phyloP scores from a whole-genome alignment of 1,284 basidiomycete species.

The Schizophyllum commune region DNA sequence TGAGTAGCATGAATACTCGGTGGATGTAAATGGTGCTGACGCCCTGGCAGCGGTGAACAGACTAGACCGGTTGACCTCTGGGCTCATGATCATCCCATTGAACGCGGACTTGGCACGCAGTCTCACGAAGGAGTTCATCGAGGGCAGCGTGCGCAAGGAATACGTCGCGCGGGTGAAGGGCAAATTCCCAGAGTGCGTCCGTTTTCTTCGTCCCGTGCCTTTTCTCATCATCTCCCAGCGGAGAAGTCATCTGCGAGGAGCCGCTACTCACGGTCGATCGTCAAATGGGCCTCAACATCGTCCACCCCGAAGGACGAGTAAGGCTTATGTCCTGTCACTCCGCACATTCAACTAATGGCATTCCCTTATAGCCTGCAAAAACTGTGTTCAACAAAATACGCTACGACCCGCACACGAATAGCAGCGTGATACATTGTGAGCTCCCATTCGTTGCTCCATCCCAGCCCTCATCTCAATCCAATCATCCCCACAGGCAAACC shows the following conservation, averaged over 20 bases:
- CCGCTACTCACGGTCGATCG: constrained; percentile 90
- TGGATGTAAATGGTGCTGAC: too few relatives aligned
- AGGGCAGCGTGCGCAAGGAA: constrained; percentile 80
- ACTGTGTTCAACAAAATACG: constrained; percentile 85
- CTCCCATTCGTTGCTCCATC: too few relatives aligned
- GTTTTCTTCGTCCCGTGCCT: not conserved
- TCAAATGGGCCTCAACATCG: constrained; percentile 93
- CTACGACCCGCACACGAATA: constrained; percentile 79
- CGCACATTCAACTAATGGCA: not conserved
- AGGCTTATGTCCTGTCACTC: constrained; percentile 11
- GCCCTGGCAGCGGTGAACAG: constrained; percentile 77
- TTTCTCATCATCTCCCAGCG: constrained; percentile 34
- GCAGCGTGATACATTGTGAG: constrained; percentile 85
- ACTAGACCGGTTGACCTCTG: constrained; percentile 91
- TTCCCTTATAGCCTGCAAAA: constrained; percentile 60
- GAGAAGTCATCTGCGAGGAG: constrained; percentile 76
- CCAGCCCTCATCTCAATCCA: constrained; percentile 9
- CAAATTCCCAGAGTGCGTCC: constrained; percentile 70
- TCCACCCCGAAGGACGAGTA: constrained; percentile 93
- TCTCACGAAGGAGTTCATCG: constrained; percentile 77
- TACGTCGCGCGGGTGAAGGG: constrained; percentile 86
- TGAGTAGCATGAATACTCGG: too few relatives aligned
- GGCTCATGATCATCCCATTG: constrained; percentile 91
- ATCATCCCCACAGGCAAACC: constrained; percentile 68
- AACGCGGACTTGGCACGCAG: constrained; percentile 63